A percentile compares a stretch with the other conserved stretches of the same genome.
These are phyloP conservation scores for Torrubiellomyces zombiae DNA, from an alignment of 2,329 filamentous ascomycete species.

Conservation along the genomic window DNA sequence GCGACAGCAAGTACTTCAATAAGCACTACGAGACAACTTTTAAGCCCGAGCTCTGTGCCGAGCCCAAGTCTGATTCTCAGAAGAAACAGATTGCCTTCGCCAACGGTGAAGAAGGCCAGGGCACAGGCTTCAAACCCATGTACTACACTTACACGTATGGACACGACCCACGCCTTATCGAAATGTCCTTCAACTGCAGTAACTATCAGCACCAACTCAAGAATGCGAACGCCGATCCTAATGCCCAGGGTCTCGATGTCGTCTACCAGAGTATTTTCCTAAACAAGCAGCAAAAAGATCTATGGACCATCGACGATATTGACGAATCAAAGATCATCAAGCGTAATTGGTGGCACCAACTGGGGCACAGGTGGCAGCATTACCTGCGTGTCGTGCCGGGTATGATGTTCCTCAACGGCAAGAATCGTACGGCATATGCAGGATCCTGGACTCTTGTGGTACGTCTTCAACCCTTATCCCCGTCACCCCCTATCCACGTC, in stretches of 20 bases:
- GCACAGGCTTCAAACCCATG: conserved; percentile 45
- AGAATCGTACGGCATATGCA: conserved; percentile 44
- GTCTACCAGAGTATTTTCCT: conserved; percentile 57
- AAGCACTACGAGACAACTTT: conserved; percentile 51
- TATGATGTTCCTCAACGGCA: conserved; percentile 56
- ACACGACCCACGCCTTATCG: conserved; percentile 37
- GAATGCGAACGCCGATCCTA: conserved; percentile 9
- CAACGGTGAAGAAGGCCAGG: conserved; percentile 27
- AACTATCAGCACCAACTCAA: conserved; percentile 63
- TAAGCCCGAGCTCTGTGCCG: conserved; percentile 30
- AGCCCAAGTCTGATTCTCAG: conserved; percentile 24
- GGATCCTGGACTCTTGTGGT: conserved; percentile 54
- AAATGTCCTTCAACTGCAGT: conserved; percentile 60
- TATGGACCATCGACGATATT: conserved; percentile 45
- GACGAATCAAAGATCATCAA: conserved; percentile 42
- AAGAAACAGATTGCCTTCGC: conserved; percentile 22
- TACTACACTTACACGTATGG: conserved; percentile 47
- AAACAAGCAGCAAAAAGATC: conserved; percentile 35
- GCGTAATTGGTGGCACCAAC: conserved; percentile 52
- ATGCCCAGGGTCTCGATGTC: conserved; percentile 27
- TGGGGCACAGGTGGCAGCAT: conserved; percentile 47
- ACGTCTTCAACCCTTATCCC: conserved; percentile 9
- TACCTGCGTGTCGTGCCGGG: conserved; percentile 50
- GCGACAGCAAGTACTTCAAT: conserved; percentile 47
- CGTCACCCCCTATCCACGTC: no score